phyloP scores from a whole-genome alignment of 805 yeast genomes.

The Metschnikowia continentalis region DNA sequence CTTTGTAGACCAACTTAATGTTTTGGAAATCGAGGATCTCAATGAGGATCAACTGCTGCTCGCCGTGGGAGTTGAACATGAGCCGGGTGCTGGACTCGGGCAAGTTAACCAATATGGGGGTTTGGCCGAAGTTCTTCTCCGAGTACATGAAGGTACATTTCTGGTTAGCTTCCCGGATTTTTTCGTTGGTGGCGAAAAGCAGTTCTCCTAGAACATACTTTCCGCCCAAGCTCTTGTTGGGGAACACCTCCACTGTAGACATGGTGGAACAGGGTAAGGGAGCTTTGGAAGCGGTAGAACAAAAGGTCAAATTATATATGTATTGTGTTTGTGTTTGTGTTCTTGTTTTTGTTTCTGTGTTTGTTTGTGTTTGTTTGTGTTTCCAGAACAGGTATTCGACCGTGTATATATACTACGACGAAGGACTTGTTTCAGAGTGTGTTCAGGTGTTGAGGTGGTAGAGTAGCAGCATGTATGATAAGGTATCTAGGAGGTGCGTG shows the following conservation, averaged over 20 bases:
- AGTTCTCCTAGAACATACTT: constrained; percentile 26
- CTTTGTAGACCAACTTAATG: constrained; percentile 29
- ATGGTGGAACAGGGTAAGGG: constrained; percentile 1
- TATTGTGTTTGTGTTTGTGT: background rate
- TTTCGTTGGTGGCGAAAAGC: constrained; percentile 26
- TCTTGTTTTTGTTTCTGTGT: background rate
- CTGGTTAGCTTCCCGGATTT: constrained; percentile 24
- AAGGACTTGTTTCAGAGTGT: too few species aligned
- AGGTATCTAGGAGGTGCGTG: background rate
- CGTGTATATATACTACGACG: too few species aligned
- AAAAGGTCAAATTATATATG: background rate
- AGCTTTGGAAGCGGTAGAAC: background rate
- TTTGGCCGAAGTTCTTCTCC: constrained; percentile 24
- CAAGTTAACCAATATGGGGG: constrained; percentile 30
- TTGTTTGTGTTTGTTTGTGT: background rate
- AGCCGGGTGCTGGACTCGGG: constrained; percentile 24
- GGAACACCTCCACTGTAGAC: constrained; percentile 18
- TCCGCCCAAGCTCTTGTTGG: constrained; percentile 37
- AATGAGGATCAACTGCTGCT: constrained; percentile 27
- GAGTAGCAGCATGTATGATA: background rate
- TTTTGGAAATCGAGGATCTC: constrained; percentile 24
- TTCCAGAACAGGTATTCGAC: too few species aligned
- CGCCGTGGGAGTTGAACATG: constrained; percentile 24
- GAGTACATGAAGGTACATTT: constrained; percentile 29
- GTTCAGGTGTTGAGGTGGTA: background rate